A percentile compares a stretch with the other conserved stretches of the same genome.
Conservation (phyloP, 192 early-diverging fungal species). For the Backusella westeae region DNA sequence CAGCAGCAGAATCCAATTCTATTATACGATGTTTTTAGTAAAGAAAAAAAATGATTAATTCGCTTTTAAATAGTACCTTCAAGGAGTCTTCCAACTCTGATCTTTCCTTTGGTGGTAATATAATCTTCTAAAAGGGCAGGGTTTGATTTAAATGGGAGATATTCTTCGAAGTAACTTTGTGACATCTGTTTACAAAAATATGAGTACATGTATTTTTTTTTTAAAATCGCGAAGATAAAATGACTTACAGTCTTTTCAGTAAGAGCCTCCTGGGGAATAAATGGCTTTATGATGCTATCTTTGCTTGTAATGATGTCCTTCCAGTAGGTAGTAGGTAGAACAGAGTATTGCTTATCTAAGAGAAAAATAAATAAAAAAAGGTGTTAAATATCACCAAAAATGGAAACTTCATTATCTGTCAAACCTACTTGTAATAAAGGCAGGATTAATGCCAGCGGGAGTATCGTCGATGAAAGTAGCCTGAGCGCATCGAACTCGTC, state of each 20-base stretch:
- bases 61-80: slow-evolving; percentile 49
- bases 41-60: not conserved
- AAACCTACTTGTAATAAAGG: slow-evolving; percentile 2
- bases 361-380: not conserved
- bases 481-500: slow-evolving; percentile 2
- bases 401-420: not conserved
- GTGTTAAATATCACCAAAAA: slow-evolving; percentile 1
- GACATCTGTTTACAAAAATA: slow-evolving; percentile 55
- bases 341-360: slow-evolving; percentile 34
- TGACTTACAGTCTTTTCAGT: slow-evolving; percentile 19
- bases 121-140: slow-evolving; percentile 78
- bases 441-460: not conserved
- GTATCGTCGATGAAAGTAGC: not conserved
- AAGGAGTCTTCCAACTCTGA: slow-evolving; percentile 81
- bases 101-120: slow-evolving; percentile 67
- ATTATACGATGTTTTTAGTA: not conserved
- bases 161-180: slow-evolving; percentile 75
- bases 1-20: slow-evolving; percentile 82
- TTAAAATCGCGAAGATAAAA: not conserved
- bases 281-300: slow-evolving; percentile 2
- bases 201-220: not conserved
- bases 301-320: slow-evolving; percentile 34
- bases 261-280: not conserved
- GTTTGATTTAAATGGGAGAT: slow-evolving; percentile 75
- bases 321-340: slow-evolving; percentile 40